These are phyloP conservation scores for Rhizopus stolonifer DNA, from an alignment of 371 early-diverging fungal genomes.

Conservation along the genomic window DNA sequence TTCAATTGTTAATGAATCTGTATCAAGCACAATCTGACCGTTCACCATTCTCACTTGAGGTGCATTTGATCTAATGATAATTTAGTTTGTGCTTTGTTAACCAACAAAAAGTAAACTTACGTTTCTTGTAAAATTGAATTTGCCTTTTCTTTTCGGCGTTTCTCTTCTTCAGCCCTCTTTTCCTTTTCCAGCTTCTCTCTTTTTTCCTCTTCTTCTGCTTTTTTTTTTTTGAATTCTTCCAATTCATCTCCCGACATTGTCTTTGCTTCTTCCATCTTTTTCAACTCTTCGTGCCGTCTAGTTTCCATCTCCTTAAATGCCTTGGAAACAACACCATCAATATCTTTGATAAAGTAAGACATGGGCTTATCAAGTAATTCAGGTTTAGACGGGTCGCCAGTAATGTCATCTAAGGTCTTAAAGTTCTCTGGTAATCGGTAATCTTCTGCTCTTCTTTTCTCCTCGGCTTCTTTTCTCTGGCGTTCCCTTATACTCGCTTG, in stretches of 20 bases:
- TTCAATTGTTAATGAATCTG: slow-evolving; percentile 46
- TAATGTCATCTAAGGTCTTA: slow-evolving; percentile 43
- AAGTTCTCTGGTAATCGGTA: slow-evolving; percentile 19
- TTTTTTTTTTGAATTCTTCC: slow-evolving; percentile 21
- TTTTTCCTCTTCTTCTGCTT: slow-evolving; percentile 22
- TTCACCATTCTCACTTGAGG: slow-evolving; percentile 63
- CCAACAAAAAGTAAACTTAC: slow-evolving; percentile 8
- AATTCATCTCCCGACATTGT: slow-evolving; percentile 22
- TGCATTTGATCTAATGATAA: slow-evolving; percentile 40
- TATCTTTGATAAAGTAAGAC: slow-evolving; percentile 48
- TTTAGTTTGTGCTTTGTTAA: not conserved
- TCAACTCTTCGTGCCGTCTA: slow-evolving; percentile 19
- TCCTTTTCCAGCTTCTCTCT: slow-evolving; percentile 9
- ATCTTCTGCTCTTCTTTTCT: not conserved
- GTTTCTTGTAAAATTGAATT: slow-evolving; percentile 28
- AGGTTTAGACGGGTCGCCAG: slow-evolving; percentile 31
- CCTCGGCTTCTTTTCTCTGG: not conserved
- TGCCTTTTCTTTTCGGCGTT: slow-evolving; percentile 13
- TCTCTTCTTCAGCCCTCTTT: slow-evolving; percentile 10
- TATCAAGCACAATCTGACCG: slow-evolving; percentile 67
- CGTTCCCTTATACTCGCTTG: not conserved
- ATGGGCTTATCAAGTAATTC: slow-evolving; percentile 48
- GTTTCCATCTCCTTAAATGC: slow-evolving; percentile 47
- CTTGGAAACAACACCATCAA: slow-evolving; percentile 52
- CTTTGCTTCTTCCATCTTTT: slow-evolving; percentile 20